These are phyloP conservation scores for Paraphoma sp. DNA, from an alignment of 2,329 filamentous ascomycete species.

Conservation along the genomic window DNA sequence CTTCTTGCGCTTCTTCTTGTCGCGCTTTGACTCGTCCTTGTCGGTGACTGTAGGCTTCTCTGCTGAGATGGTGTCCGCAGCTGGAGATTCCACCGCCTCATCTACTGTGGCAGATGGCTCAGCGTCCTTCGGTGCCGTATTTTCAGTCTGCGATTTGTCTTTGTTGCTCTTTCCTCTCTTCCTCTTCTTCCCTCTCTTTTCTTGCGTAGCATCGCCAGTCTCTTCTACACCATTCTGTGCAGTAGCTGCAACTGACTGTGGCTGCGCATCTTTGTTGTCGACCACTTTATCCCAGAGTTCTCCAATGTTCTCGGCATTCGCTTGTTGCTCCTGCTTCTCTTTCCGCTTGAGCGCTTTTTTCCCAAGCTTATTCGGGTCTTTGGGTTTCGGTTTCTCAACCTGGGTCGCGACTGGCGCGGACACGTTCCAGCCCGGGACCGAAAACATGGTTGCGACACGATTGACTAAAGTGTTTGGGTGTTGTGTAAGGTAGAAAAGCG, in stretches of 20 bases:
- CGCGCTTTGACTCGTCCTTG: conserved; percentile 33
- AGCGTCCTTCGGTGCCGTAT: conserved; percentile 16
- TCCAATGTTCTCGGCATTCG: conserved; percentile 72
- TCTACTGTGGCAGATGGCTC: too few species aligned
- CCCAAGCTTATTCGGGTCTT: conserved; percentile 49
- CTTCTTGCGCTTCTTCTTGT: conserved; percentile 47
- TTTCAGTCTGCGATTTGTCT: conserved; percentile 28
- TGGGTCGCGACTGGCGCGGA: conserved; percentile 78
- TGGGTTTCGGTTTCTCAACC: conserved; percentile 52
- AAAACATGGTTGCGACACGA: conserved; percentile 70
- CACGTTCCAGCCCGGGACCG: conserved; percentile 91
- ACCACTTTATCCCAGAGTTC: conserved; percentile 45
- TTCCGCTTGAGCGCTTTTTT: conserved; percentile 64
- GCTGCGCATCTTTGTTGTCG: conserved; percentile 59
- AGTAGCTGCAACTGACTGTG: conserved; percentile 64
- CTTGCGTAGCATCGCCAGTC: conserved; percentile 34
- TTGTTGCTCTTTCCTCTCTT: conserved; percentile 39
- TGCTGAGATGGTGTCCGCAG: too few species aligned
- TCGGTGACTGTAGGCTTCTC: conserved; percentile 17
- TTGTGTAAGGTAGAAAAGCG: neutral
- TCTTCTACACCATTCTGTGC: conserved; percentile 37
- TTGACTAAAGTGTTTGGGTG: neutral
- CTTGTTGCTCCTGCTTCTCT: conserved; percentile 72
- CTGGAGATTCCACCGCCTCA: too few species aligned
- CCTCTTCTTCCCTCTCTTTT: conserved; percentile 46